Conservation (phyloP, 441 rosid species). For the Erysimum cheiri region DNA sequence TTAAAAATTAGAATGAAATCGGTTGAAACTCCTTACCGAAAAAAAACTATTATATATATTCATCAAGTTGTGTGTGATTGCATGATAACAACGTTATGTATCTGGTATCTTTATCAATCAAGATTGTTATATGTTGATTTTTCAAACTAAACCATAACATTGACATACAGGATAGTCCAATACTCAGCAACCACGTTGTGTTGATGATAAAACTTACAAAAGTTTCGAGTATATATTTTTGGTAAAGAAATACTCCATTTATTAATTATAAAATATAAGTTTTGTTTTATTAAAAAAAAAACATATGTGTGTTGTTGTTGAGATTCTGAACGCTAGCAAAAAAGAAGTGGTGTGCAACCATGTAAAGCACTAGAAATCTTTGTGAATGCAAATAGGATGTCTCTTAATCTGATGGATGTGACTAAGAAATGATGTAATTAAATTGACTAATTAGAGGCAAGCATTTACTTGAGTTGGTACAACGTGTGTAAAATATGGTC, state of each 20-base stretch:
- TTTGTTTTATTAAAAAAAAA: neutral
- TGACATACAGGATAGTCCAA: constrained; percentile 8
- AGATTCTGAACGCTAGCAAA: constrained; percentile 5
- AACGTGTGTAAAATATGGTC: constrained; percentile 44
- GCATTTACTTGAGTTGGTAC: constrained; percentile 39
- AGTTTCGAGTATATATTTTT: neutral
- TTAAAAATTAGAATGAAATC: neutral
- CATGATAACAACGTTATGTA: constrained; percentile 10
- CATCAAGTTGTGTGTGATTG: neutral
- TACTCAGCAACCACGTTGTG: constrained; percentile 9
- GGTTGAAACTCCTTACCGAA: neutral
- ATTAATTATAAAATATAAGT: neutral
- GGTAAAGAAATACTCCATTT: neutral
- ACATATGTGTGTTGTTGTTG: constrained; percentile 9
- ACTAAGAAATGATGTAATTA: constrained; percentile 34
- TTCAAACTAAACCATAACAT: constrained; percentile 9
- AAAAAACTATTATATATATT: neutral
- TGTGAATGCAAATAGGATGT: constrained; percentile 30
- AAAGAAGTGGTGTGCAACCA: constrained; percentile 31
- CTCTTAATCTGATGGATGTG: constrained; percentile 39
- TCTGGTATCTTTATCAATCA: constrained; percentile 29
- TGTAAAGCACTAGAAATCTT: constrained; percentile 34
- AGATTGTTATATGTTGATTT: constrained; percentile 27
- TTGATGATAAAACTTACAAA: constrained; percentile 3
- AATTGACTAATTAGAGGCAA: constrained; percentile 37